phyloP scores from a whole-genome alignment of 2,329 filamentous ascomycete species.

The Cladophialophora psammophila region DNA sequence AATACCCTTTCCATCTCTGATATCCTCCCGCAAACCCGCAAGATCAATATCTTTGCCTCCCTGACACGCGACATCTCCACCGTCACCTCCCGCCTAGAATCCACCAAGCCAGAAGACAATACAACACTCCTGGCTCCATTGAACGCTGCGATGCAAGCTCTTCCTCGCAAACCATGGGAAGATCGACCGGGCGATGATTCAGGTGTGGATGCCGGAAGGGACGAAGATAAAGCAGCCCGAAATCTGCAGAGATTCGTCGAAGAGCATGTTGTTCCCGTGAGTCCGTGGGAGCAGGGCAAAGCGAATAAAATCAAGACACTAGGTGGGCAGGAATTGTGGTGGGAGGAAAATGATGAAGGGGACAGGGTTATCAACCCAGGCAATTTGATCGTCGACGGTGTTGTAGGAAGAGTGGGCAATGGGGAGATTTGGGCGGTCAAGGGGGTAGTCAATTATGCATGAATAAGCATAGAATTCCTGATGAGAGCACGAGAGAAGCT shows the following conservation, averaged over 20 bases:
- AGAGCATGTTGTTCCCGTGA: constrained; percentile 77
- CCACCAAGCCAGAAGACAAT: constrained; percentile 64
- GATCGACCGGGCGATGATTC: constrained; percentile 42
- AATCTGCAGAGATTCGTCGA: constrained; percentile 86
- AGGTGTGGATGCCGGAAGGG: constrained; percentile 62
- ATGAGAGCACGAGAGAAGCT: background rate
- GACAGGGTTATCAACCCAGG: constrained; percentile 72
- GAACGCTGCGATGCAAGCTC: constrained; percentile 77
- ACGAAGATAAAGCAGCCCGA: constrained; percentile 73
- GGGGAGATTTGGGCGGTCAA: constrained; percentile 85
- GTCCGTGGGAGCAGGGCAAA: constrained; percentile 75
- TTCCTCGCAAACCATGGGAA: constrained; percentile 89
- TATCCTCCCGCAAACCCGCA: constrained; percentile 78
- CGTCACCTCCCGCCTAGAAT: constrained; percentile 72
- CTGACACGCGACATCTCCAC: constrained; percentile 77
- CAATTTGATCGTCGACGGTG: constrained; percentile 75
- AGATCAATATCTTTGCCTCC: constrained; percentile 83
- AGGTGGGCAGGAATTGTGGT: constrained; percentile 77
- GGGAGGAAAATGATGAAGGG: constrained; percentile 73
- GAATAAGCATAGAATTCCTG: background rate
- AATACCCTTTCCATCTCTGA: constrained; percentile 76
- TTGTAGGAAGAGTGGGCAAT: constrained; percentile 80
- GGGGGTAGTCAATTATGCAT: constrained; percentile 63
- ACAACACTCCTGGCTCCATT: constrained; percentile 87
- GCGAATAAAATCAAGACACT: constrained; percentile 71